Conservation (phyloP, 2,329 filamentous ascomycete species). For the Aspergillus neotritici region DNA sequence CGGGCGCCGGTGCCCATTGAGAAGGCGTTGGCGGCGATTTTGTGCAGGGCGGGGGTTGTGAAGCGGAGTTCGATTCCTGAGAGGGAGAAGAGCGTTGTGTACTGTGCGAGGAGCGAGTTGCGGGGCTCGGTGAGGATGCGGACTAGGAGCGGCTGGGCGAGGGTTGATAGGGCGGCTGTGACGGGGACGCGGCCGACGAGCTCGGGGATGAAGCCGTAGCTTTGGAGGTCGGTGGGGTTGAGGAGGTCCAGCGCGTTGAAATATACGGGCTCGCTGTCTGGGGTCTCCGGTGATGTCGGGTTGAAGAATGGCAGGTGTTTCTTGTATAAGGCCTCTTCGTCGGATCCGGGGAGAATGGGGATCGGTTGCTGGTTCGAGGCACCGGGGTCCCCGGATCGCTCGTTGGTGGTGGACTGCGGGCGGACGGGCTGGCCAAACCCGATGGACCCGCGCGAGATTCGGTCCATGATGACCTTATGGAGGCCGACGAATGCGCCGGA, state of each 20-base stretch:
- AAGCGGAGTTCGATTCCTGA: slow-evolving; percentile 73
- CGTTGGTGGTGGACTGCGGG: slow-evolving; percentile 34
- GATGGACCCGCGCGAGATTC: slow-evolving; percentile 80
- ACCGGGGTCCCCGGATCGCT: slow-evolving; percentile 19
- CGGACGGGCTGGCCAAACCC: slow-evolving; percentile 85
- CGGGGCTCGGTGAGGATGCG: slow-evolving; percentile 88
- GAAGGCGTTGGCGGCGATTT: slow-evolving; percentile 67
- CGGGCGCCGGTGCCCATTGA: slow-evolving; percentile 72
- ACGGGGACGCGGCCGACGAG: slow-evolving; percentile 94
- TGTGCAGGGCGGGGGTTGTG: slow-evolving; percentile 72
- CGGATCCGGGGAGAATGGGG: slow-evolving; percentile 56
- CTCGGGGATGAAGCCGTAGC: slow-evolving; percentile 88
- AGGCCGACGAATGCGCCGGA: slow-evolving; percentile 92
- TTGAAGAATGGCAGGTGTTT: slow-evolving; percentile 55
- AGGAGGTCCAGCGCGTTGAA: slow-evolving; percentile 64
- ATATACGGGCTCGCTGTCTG: slow-evolving; percentile 41
- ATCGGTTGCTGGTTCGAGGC: slow-evolving; percentile 36
- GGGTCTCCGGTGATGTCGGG: slow-evolving; percentile 47
- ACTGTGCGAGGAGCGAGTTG: slow-evolving; percentile 83
- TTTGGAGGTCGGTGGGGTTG: slow-evolving; percentile 69
- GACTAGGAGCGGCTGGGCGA: slow-evolving; percentile 64
- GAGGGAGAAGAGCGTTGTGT: slow-evolving; percentile 79
- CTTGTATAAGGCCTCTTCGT: slow-evolving; percentile 56
- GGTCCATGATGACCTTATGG: slow-evolving; percentile 77
- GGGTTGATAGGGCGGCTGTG: slow-evolving; percentile 73